Evolutionary conservation across 2,329 filamentous ascomycete species (phyloP), one percentile per base, ranked within the genome.

Genomic region (Ascosphaera aggregata): DNA sequence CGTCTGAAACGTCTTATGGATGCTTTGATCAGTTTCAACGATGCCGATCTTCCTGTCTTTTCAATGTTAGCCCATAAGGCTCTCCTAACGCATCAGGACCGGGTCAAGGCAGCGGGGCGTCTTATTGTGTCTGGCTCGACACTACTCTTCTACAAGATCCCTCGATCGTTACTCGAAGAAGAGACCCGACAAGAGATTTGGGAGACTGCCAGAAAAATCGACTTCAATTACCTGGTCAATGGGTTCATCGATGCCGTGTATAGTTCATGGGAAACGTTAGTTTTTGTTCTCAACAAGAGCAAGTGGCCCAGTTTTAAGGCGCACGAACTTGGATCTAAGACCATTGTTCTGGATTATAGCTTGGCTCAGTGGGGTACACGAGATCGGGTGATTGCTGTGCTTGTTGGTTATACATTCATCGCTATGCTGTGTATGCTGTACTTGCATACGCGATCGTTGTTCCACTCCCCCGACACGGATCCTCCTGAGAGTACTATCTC

Each of bases 401-500:
- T 84, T 2, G 66, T 77, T 37, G 89, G 89, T 9, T 98, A 98
- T 52, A 51, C 73, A 0, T 75, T 84, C 36, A 66, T 93, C 31
- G 80, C 76, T 9, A 50, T 80, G 35, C 54, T 79, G 22, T 81
- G 82, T 2, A 73, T 78, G 18, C 59, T 86, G 1, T 98, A 95
- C 53, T 66, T 95, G 20, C 75, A 73, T 41, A 66, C 77, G 42
- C 76, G 77, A 18, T 69, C 69, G 4, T 71, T 80, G 0, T 69
- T 93, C 45, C 57, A 65, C 38, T 64, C 64, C 3, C 67, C 69
- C 42, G 64, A 63, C 43, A 57, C 71, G 3, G 85, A 95, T 54
- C 78, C 76, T 18, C 69, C 75, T 5, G 22, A 27, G 22, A 27
- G 22, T 11, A 57, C 94, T 34, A 47, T 61, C 42, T 76, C 86